These are phyloP conservation scores for Miamiensis avidus DNA, from an alignment of 169 alveolate species.

Conservation along the genomic window DNA sequence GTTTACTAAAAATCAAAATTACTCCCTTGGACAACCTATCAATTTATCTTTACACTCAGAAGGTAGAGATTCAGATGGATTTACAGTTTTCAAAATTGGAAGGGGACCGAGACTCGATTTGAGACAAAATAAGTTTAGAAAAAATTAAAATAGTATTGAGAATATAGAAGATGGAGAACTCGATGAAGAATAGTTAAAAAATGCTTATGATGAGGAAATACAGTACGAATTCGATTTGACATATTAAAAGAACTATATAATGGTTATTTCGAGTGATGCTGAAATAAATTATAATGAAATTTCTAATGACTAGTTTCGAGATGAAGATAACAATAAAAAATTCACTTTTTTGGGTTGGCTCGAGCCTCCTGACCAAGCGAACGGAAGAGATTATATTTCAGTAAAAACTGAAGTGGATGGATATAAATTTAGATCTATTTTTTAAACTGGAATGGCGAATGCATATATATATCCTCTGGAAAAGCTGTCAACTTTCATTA, in stretches of 20 bases:
- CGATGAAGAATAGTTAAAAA: neutral
- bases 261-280: neutral
- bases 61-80: neutral
- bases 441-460: neutral
- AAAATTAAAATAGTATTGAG: too few relatives aligned
- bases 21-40: neutral
- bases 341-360: constrained; percentile 11
- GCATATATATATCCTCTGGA: constrained; percentile 10
- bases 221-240: neutral
- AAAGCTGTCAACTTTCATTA: constrained; percentile 14
- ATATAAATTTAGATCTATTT: neutral
- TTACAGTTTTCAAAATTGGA: neutral
- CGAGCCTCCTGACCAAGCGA: neutral
- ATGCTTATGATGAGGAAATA: neutral
- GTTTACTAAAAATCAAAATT: neutral
- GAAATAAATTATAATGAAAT: neutral
- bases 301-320: neutral
- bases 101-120: neutral
- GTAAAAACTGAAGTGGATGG: constrained; percentile 5
- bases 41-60: neutral
- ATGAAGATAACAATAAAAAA: neutral
- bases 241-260: constrained; percentile 1
- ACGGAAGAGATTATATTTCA: neutral
- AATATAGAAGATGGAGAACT: neutral
- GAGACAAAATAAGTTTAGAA: neutral